Base-by-base conservation (phyloP, 75 land plant genomes). In the Pinus tabuliformis region DNA sequence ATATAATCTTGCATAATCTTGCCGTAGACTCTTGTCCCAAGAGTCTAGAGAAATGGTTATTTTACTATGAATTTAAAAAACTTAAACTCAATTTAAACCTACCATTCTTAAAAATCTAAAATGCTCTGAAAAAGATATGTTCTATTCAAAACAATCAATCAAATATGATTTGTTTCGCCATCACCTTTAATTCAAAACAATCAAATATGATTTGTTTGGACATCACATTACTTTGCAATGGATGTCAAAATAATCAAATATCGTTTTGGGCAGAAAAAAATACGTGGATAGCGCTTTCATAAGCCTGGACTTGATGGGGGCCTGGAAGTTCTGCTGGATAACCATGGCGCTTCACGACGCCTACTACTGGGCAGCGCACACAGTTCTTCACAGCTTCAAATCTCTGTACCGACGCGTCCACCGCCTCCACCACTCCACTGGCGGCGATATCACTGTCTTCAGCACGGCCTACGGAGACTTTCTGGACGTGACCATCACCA, bases 311-410 rank as follows among this genome's bases (percentile, higher is more conserved):
- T 9, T 78, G 21, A 13, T 75, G 54, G 78, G 77, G 22, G 56
- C 82, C 21, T 74, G 24, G 49, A 22, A 62, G 21, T 81, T 78
- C 75, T 75, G 78, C 26, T 85, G 86, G 83, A 66, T 64, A 0
- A 64, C 78, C 30, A 85, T 85, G 86, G 77, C 75, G n/a, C 58
- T 81, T 4, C 86, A 84, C 80, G 86, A 85, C 73, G 57, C 78
- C 21, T 77, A 81, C 80, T 85, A 78, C 58, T 85, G 63, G 62
- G 30, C 56, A 5, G 80, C 81, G 74, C 86, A 85, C 83, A 79
- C 80, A 13, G 0, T 63, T 6, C 65, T 85, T 57, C 86, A 85
- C 83, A 1, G 37, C 9, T 56, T 70, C 62, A 85, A 81, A 63
- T 3, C 37, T 6, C 42, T 76, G 28, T 85, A 81, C 66, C 45